Base-by-base conservation (phyloP, 805 yeast species). In the Torulaspora maleeae region DNA sequence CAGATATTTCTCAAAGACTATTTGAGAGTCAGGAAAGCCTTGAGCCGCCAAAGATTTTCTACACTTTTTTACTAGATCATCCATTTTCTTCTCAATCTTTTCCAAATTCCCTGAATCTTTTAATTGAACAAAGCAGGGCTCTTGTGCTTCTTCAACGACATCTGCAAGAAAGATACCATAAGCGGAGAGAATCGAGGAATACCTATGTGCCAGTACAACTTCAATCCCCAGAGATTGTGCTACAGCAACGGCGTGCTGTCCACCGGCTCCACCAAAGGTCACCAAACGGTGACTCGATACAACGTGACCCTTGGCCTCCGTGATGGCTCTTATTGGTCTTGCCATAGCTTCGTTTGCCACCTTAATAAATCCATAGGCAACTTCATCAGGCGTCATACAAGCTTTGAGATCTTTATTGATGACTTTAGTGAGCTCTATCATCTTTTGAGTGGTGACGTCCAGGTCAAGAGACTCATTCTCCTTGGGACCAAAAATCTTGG, bases 191-290 rank as follows among this genome's bases (percentile, higher is more conserved):
- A 88, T 79, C 0, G 95, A 86, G 2, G 95, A 86, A 62, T 85
- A 85, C 60, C 83, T 77, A 66, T 88, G 95, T 20, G 85, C 81
- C 27, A 86, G 64, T 6, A 88, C 84, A 24, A 79, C 77, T 10
- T 71, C 62, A 38, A 88, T 83, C 7, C 89, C 89, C 49, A 88
- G 70, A 20, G 76, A 73, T 46, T 77, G 73, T 1, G 95, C 95
- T 28, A 88, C 80, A 8, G 85, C 80, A 39, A 78, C 80, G 2
- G 93, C 90, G 64, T 86, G 90, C 66, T 88, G 96, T 7, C 96
- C 96, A 43, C 96, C 96, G 20, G 95, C 95, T 39, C 96, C 96
- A 38, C 96, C 96, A 67, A 88, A 88, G 2, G 91, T 76, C 1
- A 89, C 95, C 48, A 88, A 67, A 47, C 83, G 69, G 61, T 88